These are phyloP conservation scores for Pichia cabralensis DNA, from an alignment of 805 yeast species.

Conservation along the genomic window DNA sequence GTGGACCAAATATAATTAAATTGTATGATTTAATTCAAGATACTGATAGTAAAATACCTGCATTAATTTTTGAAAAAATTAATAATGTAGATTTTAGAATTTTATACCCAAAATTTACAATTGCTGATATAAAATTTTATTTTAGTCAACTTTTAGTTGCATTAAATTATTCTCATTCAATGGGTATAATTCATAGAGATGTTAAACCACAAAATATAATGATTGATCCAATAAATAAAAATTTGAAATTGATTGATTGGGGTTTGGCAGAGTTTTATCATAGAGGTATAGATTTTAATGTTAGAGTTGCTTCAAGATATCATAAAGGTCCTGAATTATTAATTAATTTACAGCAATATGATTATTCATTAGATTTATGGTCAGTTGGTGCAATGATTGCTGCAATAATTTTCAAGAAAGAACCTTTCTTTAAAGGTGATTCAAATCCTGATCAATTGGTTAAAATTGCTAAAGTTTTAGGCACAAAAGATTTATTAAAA, in stretches of 20 bases:
- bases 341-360: constrained; percentile 74
- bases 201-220: constrained; percentile 90
- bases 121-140: constrained; percentile 69
- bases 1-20: constrained; percentile 73
- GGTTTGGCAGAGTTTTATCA: constrained; percentile 92
- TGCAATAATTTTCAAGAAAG: constrained; percentile 77
- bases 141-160: constrained; percentile 77
- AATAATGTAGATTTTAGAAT: constrained; percentile 81
- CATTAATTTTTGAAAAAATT: constrained; percentile 76
- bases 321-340: constrained; percentile 88
- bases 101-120: constrained; percentile 70
- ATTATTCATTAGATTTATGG: constrained; percentile 86
- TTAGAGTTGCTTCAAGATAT: constrained; percentile 84
- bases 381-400: constrained; percentile 88
- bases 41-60: constrained; percentile 76
- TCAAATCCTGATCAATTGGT: constrained; percentile 88
- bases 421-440: constrained; percentile 88
- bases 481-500: constrained; percentile 62
- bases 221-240: constrained; percentile 66
- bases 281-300: constrained; percentile 81
- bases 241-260: constrained; percentile 81
- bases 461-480: constrained; percentile 79
- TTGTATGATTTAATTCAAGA: constrained; percentile 83
- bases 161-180: constrained; percentile 79
- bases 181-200: constrained; percentile 93